A percentile compares a stretch with the other conserved stretches of the same genome.
Conservation (phyloP, 805 yeast genomes). For the Candida xyloterini region DNA sequence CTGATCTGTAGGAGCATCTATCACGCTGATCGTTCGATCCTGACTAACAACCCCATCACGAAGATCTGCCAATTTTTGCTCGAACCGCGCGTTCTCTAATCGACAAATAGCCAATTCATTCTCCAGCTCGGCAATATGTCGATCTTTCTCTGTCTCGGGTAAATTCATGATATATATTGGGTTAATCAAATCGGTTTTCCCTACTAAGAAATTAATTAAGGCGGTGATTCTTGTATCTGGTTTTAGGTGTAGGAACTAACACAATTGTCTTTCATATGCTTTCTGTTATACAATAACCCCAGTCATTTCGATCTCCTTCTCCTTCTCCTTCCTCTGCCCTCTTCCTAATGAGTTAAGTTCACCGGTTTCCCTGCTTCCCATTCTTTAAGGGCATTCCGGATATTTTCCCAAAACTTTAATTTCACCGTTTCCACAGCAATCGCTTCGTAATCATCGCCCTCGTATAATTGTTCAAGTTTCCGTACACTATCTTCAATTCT, state of each 20-base stretch:
- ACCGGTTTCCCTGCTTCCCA: slow-evolving; percentile 75
- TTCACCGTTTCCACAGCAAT: slow-evolving; percentile 68
- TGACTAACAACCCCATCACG: not conserved
- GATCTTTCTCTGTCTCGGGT: not conserved
- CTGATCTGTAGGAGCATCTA: too few species aligned
- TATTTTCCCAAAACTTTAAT: slow-evolving; percentile 81
- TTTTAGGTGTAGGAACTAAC: too few species aligned
- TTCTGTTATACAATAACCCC: too few species aligned
- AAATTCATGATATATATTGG: too few species aligned
- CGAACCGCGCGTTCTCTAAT: slow-evolving; percentile 1
- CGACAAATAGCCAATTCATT: slow-evolving; percentile 4
- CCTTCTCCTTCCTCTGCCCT: too few species aligned
- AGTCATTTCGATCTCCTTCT: too few species aligned
- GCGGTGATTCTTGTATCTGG: too few species aligned
- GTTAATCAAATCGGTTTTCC: too few species aligned
- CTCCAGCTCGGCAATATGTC: slow-evolving; percentile 10
- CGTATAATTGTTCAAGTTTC: slow-evolving; percentile 46
- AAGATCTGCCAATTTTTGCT: not conserved
- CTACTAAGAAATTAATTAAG: too few species aligned
- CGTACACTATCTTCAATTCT: slow-evolving; percentile 49
- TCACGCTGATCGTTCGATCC: too few species aligned
- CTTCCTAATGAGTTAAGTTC: slow-evolving; percentile 53
- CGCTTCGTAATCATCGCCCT: slow-evolving; percentile 45
- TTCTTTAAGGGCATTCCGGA: slow-evolving; percentile 67
- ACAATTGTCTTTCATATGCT: too few species aligned